Evolutionary conservation across 2,329 filamentous ascomycete species (phyloP), one percentile per base, ranked within the genome.

Genomic region (Tricladium varicosporioides): DNA sequence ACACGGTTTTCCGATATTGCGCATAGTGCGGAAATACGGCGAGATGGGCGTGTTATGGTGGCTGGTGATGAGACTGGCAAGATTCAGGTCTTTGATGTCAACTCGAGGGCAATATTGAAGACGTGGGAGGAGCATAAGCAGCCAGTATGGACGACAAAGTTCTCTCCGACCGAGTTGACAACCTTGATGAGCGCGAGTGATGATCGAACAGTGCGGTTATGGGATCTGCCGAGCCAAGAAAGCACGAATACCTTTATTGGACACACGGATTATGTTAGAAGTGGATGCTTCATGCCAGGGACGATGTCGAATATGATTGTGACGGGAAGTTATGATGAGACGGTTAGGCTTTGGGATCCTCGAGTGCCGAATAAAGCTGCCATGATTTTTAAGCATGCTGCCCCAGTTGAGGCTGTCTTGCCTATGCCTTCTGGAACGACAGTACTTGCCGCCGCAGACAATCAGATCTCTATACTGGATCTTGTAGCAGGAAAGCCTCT

Each of bases 111-210:
- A 2, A 96, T 99, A 64, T 77, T 99, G 67, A 93, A 94, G 78
- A 97, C 93, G 51, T 99, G 94, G 93, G 86, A 87, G 62, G 85
- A 92, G 65, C 93, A 97, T 77, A 92, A 92, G 76, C 92, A 96
- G 79, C 91, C 94, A 13, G 91, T 96, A 19, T 97, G 93, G 87
- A 85, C 88, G 19, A 93, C 92, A 47, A 88, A 88, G 72, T 99
- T 95, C 82, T 93, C 90, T n/a, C 91, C 92, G 1, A 82, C 81
- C n/a, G 88, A 94, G 60, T 81, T 92, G 62, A 99, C 94, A 0
- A 85, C 85, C 2, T 77, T 97, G 58, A 87, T 99, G 81, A 95
- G 89, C 69, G 88, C 90, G 52, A 92, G 89, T 71, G 94, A 99
- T 72, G 94, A 99, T 75, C 86, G 87, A 66, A 97, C 92, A 2